A percentile compares a stretch with the other conserved stretches of the same genome.
phyloP scores from a whole-genome alignment of 129 eudicot genomes.

The Pulicaria dysenterica region DNA sequence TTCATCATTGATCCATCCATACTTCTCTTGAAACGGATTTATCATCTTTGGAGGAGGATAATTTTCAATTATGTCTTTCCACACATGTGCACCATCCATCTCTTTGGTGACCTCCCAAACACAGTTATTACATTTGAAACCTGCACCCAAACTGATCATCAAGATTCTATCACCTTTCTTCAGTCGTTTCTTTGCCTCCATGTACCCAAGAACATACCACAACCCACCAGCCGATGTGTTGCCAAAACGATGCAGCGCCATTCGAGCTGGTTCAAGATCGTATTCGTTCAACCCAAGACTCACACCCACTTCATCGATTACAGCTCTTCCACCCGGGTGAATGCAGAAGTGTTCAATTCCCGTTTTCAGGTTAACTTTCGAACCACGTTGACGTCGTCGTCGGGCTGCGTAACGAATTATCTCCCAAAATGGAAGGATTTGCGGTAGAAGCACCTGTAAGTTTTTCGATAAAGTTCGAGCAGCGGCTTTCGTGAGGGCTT shows the following conservation, averaged over 20 bases:
- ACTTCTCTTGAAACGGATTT: conserved; percentile 56
- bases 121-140: conserved; percentile 81
- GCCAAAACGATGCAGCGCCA: conserved; percentile 76
- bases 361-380: conserved; percentile 44
- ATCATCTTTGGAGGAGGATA: conserved; percentile 47
- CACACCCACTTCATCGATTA: conserved; percentile 57
- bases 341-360: conserved; percentile 69
- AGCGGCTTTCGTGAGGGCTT: conserved; percentile 46
- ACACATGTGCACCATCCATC: conserved; percentile 56
- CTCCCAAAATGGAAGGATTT: conserved; percentile 51
- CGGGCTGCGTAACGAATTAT: conserved; percentile 34
- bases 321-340: conserved; percentile 88
- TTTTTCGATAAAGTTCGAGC: conserved; percentile 44
- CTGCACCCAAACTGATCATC: conserved; percentile 85
- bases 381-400: neutral
- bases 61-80: conserved; percentile 54
- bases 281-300: conserved; percentile 48
- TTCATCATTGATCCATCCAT: conserved; percentile 57
- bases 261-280: conserved; percentile 71
- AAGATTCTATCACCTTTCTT: conserved; percentile 66
- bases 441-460: conserved; percentile 44
- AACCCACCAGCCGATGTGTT: conserved; percentile 77
- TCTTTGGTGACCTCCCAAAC: conserved; percentile 78
- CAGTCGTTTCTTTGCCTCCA: conserved; percentile 86
- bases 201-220: conserved; percentile 83